These are phyloP conservation scores for Suillus weaverae DNA, from an alignment of 768 basidiomycete genomes.

Conservation along the genomic window DNA sequence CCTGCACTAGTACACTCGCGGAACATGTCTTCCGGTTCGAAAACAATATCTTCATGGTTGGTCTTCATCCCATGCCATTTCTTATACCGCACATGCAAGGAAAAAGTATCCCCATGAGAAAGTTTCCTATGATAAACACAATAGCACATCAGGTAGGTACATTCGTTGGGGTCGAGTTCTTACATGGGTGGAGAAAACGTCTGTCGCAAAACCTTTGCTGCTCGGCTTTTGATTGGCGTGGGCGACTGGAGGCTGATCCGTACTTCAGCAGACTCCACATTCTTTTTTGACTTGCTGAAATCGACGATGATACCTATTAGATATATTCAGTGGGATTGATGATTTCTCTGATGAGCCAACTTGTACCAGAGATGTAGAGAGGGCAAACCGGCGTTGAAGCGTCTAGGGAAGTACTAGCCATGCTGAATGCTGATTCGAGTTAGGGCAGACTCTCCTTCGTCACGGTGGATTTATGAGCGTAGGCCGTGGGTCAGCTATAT, in stretches of 20 bases:
- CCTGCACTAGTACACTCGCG: fast-evolving
- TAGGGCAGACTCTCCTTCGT: no score
- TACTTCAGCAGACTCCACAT: not conserved
- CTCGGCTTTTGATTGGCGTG: not conserved
- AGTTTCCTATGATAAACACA: not conserved
- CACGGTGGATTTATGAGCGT: no score
- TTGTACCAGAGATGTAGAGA: no score
- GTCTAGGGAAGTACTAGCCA: no score
- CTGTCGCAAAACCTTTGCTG: not conserved
- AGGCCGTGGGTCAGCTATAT: no score
- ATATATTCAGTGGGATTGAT: no score
- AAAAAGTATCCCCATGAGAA: not conserved
- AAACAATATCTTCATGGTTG: not conserved
- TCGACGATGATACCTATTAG: not conserved
- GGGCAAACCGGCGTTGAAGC: no score
- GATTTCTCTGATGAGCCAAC: no score
- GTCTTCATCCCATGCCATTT: not conserved
- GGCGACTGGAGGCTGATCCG: not conserved
- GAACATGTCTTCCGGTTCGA: not conserved
- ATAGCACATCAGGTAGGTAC: not conserved
- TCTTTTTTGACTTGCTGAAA: not conserved
- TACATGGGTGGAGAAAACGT: not conserved
- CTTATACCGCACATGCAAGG: not conserved
- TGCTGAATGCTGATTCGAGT: no score
- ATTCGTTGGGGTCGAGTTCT: not conserved